Base-by-base conservation (phyloP, 2,329 filamentous ascomycete genomes). In the Aphanocladium album region DNA sequence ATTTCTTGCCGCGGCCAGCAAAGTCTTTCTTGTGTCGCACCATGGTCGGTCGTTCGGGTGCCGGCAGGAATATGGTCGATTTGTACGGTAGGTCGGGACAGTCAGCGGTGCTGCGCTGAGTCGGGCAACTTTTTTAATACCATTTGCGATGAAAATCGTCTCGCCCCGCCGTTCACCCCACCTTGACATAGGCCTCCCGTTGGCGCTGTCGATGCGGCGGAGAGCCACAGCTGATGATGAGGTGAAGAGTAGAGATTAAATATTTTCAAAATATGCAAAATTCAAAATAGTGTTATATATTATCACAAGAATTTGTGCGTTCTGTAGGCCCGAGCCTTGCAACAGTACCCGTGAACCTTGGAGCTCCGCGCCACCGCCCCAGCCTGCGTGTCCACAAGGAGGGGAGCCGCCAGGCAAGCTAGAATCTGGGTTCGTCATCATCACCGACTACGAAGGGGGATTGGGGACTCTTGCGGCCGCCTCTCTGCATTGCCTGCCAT, bases 21-120 rank as follows among this genome's bases (percentile, higher is more conserved):
- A 75, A 73, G 76, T 97, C 93, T 77, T 98, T 98, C 78, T 97
- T 98, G 77, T 97, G 93, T 63, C 93, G 91, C 59, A 97, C 92
- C 93, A 96, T 97, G n/a, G 19, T 23, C 30, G 11, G 2, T 27
- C n/a, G 17, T 14, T 51, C 17, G 21, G 12, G 17, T 17, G 7
- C 46, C 35, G 35, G 30, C 14, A 11, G 30, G 33, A n/a, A 16
- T 33, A 19, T 35, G 49, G 3, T 33, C 16, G 17, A 35, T 52
- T 52, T 51, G 16, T 17, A 4, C 7, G 30, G 16, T 51, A 51
- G 19, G 41, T 21, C 33, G 30, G 30, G 30, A 30, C 30, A 30
- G 11, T 8, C 23, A 8, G 23, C 14, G 2, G 35, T 14, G n/a
- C n/a, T n/a, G 17, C 27, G 33, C 33, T 47, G 33, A 12, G n/a